Percentiles rank a stretch among this genome's conserved stretches.
These are phyloP conservation scores for Podaxis sp. DNA, from an alignment of 768 basidiomycete species.

Conservation along the genomic window DNA sequence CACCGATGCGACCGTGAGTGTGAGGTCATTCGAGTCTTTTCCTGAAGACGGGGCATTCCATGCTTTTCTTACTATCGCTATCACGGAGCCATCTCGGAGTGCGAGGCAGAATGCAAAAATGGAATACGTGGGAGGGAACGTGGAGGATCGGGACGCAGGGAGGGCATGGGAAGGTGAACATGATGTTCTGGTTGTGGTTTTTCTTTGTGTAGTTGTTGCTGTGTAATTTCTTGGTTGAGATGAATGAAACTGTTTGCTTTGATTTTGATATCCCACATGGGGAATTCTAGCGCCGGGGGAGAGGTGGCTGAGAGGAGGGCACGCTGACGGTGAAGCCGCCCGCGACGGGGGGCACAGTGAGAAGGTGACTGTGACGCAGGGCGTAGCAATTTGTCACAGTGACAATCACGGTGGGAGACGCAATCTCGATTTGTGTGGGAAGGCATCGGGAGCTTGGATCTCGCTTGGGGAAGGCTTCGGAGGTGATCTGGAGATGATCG, in stretches of 20 bases:
- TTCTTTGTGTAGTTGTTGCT: conserved; percentile 8
- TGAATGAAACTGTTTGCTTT: conserved; percentile 1
- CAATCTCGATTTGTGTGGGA: conserved; percentile 28
- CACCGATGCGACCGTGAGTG: conserved; percentile 81
- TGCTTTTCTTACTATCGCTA: conserved; percentile 5
- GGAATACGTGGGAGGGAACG: conserved; percentile 15
- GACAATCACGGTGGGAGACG: conserved; percentile 13
- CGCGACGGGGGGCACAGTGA: conserved; percentile 11
- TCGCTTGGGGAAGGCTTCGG: conserved; percentile 14
- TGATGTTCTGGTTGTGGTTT: conserved; percentile 7
- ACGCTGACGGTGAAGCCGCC: conserved; percentile 13
- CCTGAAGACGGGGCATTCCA: background rate
- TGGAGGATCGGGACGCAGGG: conserved; percentile 15
- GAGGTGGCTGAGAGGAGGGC: conserved; percentile 25
- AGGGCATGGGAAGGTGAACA: conserved; percentile 9
- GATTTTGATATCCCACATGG: conserved; percentile 7
- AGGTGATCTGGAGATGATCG: conserved; percentile 15
- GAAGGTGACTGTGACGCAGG: conserved; percentile 9
- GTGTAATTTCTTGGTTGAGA: conserved; percentile 5
- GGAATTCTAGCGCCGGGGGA: conserved; percentile 14
- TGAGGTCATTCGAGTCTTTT: conserved; percentile 3
- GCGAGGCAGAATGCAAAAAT: conserved; percentile 15
- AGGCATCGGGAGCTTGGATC: conserved; percentile 13
- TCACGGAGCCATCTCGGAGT: conserved; percentile 14
- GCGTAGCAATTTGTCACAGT: conserved; percentile 3